Percentiles rank a stretch among this genome's conserved stretches.
phyloP scores from a whole-genome alignment of 2,329 filamentous ascomycete species.

The Rhexocercosporidium sp. region DNA sequence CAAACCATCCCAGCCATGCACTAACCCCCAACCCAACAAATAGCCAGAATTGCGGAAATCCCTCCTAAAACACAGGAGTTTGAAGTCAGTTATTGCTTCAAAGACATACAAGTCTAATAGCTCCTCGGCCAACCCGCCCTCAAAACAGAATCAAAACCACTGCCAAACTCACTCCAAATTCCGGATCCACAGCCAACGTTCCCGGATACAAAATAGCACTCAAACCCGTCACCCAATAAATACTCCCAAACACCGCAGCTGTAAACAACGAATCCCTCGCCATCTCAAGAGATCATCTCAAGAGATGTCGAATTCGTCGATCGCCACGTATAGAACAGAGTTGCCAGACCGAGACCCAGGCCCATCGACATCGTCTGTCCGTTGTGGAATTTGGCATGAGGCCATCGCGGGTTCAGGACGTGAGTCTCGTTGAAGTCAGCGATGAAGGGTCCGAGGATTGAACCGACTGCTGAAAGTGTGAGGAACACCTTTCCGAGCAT shows the following conservation, averaged over 20 bases:
- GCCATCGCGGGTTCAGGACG: constrained; percentile 54
- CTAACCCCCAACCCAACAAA: constrained; percentile 17
- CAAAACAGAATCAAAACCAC: no score
- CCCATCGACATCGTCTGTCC: constrained; percentile 57
- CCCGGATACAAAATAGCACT: constrained; percentile 54
- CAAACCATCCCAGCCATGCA: constrained; percentile 19
- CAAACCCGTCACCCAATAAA: constrained; percentile 52
- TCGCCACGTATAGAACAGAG: constrained; percentile 46
- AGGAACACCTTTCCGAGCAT: constrained; percentile 32
- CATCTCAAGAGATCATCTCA: not conserved
- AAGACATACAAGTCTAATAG: no score
- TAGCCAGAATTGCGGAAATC: constrained; percentile 43
- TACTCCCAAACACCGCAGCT: constrained; percentile 46
- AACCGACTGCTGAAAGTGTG: constrained; percentile 30
- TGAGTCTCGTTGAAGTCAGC: constrained; percentile 51
- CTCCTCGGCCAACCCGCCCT: no score
- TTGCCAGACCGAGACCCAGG: constrained; percentile 45
- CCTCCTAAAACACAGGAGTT: constrained; percentile 28
- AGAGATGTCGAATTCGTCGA: not conserved
- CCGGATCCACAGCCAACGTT: constrained; percentile 49
- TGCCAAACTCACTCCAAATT: constrained; percentile 47
- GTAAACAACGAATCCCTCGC: constrained; percentile 36
- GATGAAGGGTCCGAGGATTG: constrained; percentile 37
- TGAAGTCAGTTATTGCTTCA: no score
- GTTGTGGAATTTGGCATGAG: constrained; percentile 58